phyloP scores from a whole-genome alignment of 805 yeast genomes.

The Wickerhamiella brachini region DNA sequence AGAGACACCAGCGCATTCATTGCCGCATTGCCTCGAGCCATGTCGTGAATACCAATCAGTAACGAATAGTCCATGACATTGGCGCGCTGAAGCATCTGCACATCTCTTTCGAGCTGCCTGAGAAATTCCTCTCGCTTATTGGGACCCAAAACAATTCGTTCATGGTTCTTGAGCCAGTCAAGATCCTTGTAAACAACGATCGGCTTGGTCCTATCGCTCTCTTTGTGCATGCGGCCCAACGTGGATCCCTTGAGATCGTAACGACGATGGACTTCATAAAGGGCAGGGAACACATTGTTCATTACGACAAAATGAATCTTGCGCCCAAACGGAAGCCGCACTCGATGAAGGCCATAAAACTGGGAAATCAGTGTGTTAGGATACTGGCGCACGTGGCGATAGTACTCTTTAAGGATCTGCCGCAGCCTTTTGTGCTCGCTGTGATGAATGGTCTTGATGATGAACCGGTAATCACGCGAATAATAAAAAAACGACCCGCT shows the following conservation, averaged over 20 bases:
- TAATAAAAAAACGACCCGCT: slow-evolving; percentile 94
- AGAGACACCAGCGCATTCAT: slow-evolving; percentile 13
- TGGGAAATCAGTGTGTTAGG: slow-evolving; percentile 90
- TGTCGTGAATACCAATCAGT: slow-evolving; percentile 75
- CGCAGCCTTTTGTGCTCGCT: slow-evolving; percentile 80
- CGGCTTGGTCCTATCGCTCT: slow-evolving; percentile 11
- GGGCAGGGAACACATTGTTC: slow-evolving; percentile 95
- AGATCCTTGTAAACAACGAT: slow-evolving; percentile 61
- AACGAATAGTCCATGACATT: slow-evolving; percentile 95
- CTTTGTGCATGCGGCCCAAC: slow-evolving; percentile 44
- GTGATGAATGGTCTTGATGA: slow-evolving; percentile 91
- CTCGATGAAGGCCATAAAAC: slow-evolving; percentile 88
- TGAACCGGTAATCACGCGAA: slow-evolving; percentile 83
- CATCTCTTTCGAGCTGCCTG: slow-evolving; percentile 64
- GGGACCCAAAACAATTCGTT: slow-evolving; percentile 64
- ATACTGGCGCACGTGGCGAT: slow-evolving; percentile 63
- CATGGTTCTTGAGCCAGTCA: slow-evolving; percentile 66
- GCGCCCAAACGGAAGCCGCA: slow-evolving; percentile 71
- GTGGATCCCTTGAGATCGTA: slow-evolving; percentile 92
- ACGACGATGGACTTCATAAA: slow-evolving; percentile 67
- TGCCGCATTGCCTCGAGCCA: slow-evolving; percentile 39
- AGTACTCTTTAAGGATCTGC: slow-evolving; percentile 58
- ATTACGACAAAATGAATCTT: slow-evolving; percentile 88
- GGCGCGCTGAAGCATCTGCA: slow-evolving; percentile 49
- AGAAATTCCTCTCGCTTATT: slow-evolving; percentile 44